Base-by-base conservation (phyloP, 495 filamentous ascomycete genomes). In the Astrothelium macrocarpum region DNA sequence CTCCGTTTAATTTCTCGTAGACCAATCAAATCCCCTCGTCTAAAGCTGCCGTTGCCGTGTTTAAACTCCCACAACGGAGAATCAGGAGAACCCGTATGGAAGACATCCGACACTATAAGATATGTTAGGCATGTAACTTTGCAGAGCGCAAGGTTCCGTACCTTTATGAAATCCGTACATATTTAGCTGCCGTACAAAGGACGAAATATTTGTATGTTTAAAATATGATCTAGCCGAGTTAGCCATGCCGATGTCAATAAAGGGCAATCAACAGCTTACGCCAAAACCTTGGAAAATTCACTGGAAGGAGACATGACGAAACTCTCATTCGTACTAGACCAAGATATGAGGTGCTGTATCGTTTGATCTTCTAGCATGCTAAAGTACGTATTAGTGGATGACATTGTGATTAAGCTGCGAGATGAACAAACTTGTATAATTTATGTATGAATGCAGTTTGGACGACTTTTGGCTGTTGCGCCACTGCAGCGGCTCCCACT, bases 141-240 rank as follows among this genome's bases (percentile, higher is more conserved):
- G 25, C 28, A 64, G 49, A 36, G n/a, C 11, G 59, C 29, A 53
- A 43, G 59, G 34, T 60, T 23, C 65, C 80, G 59, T 80, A 94
- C 94, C 94, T 91, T 98, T 98, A 76, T 98, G 94, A 78, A 98
- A 98, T 1, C 94, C 94, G 70, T 98, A 98, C 94, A 98, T 98
- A 73, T 98, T 98, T 61, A 98, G 79, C 76, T 98, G 94, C 59
- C 94, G 85, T 39, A 98, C 94, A 72, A 98, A 98, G 11, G 94
- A 98, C 3, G 94, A 97, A 62, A 97, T 95, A 72, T 98, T 98
- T 64, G 94, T 98, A 74, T 98, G 94, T 72, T 98, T 98, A 75
- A 98, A 98, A 74, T 98, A 98, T 85, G 73, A 72, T 61, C 75
- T 95, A 85, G 63, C 86, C 88, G 39, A 53, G 66, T 67, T 71